Percentiles rank a stretch among this genome's conserved stretches.
These are phyloP conservation scores for Eucalyptus leucophloia DNA, from an alignment of 345 rosid genomes.

Conservation along the genomic window DNA sequence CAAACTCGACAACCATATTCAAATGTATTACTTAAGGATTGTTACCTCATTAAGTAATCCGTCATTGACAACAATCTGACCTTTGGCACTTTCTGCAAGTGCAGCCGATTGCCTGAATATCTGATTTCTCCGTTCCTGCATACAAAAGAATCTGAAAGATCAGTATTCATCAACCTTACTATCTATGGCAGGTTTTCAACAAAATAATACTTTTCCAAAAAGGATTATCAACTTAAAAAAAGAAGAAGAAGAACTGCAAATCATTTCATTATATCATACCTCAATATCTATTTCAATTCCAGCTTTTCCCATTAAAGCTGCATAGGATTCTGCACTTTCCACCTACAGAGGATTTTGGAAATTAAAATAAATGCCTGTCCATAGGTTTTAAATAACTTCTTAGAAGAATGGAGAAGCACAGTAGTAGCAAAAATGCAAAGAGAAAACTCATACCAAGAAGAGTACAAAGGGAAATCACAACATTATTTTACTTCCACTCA, in stretches of 20 bases:
- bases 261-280: conserved; percentile 48
- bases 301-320: conserved; percentile 45
- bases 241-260: neutral
- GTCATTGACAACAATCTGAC: conserved; percentile 41
- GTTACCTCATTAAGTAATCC: conserved; percentile 72
- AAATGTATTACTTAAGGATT: neutral
- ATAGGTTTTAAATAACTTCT: neutral
- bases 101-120: conserved; percentile 50
- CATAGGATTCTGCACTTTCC: conserved; percentile 66
- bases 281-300: conserved; percentile 67
- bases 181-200: neutral
- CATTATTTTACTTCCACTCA: neutral
- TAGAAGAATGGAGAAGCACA: neutral
- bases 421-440: neutral
- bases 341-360: conserved; percentile 25
- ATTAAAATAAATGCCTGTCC: neutral
- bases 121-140: conserved; percentile 53
- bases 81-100: conserved; percentile 64
- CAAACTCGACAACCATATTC: neutral
- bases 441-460: neutral
- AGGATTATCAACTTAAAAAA: neutral
- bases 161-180: neutral
- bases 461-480: neutral
- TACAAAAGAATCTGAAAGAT: neutral
- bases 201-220: neutral